Evolutionary conservation across 1,284 basidiomycete species (phyloP), one percentile per base, ranked within the genome.

Genomic region (Ustilago curta): DNA sequence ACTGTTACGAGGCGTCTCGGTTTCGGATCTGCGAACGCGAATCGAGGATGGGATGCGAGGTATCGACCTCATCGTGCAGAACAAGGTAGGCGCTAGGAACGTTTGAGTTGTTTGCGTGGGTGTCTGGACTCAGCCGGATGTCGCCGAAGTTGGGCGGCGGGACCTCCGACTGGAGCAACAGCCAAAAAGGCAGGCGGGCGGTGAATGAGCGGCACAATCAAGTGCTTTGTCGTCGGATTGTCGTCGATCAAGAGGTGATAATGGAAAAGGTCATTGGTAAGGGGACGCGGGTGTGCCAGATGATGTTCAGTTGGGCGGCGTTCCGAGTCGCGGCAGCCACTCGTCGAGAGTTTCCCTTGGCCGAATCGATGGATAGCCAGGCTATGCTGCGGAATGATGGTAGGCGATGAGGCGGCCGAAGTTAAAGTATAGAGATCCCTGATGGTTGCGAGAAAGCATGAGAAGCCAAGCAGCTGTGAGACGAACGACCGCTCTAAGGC

Each of bases 11-110:
- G 45, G 37, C 14, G 49, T 27, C 4, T 65, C 51, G 6, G 67
- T 51, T 1, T 75, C 63, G 21, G 50, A 47, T 8, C 72, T 53
- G 32, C 67, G 57, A 37, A 75, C 54, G 11, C 72, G 66, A 40
- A 75, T 70, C 14, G 72, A 75, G 14, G 67, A 70, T 9, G 72
- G 72, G 16, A 75, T 75, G 40, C 72, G 66, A 18, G 59, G 55
- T 8, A 69, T 45, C 4, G 59, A 59, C 37, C 31, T 52, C 62
- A 65, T 65, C 8, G 1, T 50, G 21, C n/a, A 6, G 4, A 21
- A 8, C 19, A 9, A 42, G 7, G 23, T 21, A 8, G 18, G 21
- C 3, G 19, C 21, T 23, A 2, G 31, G 4, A 6, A 12, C 21
- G 32, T 1, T 14, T 32, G n/a, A 27, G 4, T 27, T 16, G 19